phyloP scores from a whole-genome alignment of 306 rosid genomes.

The Begonia peltatifolia region DNA sequence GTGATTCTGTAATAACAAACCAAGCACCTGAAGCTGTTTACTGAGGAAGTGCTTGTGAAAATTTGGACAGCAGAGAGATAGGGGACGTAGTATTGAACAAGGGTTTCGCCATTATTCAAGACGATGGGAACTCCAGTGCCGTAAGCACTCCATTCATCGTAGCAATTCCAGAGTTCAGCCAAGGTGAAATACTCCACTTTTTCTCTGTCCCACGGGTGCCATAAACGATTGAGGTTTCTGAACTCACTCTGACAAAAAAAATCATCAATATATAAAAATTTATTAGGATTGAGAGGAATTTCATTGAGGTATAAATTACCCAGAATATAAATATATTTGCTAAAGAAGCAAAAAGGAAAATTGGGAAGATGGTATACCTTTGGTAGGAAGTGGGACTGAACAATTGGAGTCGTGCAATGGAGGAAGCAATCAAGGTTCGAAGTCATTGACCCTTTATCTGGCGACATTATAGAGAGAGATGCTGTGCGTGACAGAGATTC shows the following conservation, averaged over 20 bases:
- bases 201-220: slow-evolving; percentile 95
- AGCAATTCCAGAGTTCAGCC: slow-evolving; percentile 76
- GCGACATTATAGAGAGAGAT: slow-evolving; percentile 19
- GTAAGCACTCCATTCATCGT: slow-evolving; percentile 88
- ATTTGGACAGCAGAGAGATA: slow-evolving; percentile 94
- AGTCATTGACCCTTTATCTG: slow-evolving; percentile 37
- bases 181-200: slow-evolving; percentile 62
- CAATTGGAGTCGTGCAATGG: slow-evolving; percentile 60
- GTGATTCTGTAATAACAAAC: no score
- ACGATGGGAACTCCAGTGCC: slow-evolving; percentile 81
- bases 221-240: slow-evolving; percentile 61
- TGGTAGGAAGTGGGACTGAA: slow-evolving; percentile 55
- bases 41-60: slow-evolving; percentile 45
- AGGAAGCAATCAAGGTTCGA: slow-evolving; percentile 80
- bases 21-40: slow-evolving; percentile 42
- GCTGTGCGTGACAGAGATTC: slow-evolving; percentile 1
- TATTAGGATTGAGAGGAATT: neutral
- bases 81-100: slow-evolving; percentile 89
- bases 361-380: slow-evolving; percentile 27
- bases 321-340: neutral
- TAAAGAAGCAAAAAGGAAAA: neutral
- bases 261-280: neutral
- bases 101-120: slow-evolving; percentile 53
- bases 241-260: slow-evolving; percentile 38
- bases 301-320: neutral